phyloP scores from a whole-genome alignment of 768 basidiomycete genomes.

The Tricholoma sp. region DNA sequence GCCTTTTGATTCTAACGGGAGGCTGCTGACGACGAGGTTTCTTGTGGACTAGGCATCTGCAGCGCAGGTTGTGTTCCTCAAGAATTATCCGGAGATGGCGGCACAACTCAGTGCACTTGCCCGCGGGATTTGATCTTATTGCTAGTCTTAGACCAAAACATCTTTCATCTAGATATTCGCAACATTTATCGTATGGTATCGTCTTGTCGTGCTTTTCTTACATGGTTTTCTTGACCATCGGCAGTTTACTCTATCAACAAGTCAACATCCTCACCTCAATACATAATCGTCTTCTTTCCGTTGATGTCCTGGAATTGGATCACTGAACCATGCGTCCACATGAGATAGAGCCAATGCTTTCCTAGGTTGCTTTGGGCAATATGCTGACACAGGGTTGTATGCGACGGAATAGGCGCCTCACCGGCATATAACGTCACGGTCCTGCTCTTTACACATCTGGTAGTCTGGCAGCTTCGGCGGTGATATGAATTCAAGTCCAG shows the following conservation, averaged over 20 bases:
- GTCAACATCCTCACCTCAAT: neutral
- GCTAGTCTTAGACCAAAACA: neutral
- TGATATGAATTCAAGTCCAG: too few relatives aligned
- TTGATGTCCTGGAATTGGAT: neutral
- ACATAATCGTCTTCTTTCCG: neutral
- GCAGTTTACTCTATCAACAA: neutral
- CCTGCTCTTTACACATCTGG: too few relatives aligned
- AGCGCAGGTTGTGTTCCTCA: conserved; percentile 78
- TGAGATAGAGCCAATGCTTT: too few relatives aligned
- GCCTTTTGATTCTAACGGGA: neutral
- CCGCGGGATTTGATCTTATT: conserved; percentile 14
- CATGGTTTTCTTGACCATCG: neutral
- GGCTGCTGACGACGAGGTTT: conserved; percentile 2
- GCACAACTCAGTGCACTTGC: conserved; percentile 50
- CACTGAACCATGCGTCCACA: neutral
- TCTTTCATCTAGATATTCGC: neutral
- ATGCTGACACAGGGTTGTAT: too few relatives aligned
- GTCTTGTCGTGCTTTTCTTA: neutral
- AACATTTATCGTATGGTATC: neutral
- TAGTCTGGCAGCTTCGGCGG: too few relatives aligned
- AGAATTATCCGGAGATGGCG: conserved; percentile 83
- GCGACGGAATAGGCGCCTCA: too few relatives aligned
- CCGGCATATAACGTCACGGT: too few relatives aligned
- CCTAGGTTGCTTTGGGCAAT: too few relatives aligned
- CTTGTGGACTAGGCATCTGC: conserved; percentile 55